These are phyloP conservation scores for Hippophae gyantsensis DNA, from an alignment of 306 rosid genomes.

Conservation along the genomic window DNA sequence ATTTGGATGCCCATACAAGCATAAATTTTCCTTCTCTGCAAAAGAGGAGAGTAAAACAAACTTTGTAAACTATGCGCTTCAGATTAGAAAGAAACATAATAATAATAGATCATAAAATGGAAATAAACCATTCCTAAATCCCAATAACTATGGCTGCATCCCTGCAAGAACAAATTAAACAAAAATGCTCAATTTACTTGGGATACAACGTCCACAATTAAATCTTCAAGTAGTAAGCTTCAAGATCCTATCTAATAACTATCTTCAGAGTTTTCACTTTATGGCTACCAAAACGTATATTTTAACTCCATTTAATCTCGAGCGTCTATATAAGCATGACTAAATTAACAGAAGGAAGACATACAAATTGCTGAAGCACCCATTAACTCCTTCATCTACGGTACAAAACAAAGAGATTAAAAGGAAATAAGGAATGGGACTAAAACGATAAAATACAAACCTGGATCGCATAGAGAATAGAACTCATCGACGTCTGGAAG, in stretches of 20 bases:
- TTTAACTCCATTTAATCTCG: not conserved
- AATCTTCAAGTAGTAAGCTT: too few species aligned
- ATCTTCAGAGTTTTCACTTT: too few species aligned
- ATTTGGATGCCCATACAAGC: slow-evolving; percentile 46
- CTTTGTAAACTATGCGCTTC: not conserved
- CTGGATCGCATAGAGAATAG: slow-evolving; percentile 54
- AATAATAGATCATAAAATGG: too few species aligned
- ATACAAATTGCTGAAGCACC: not conserved
- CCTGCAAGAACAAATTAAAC: too few species aligned
- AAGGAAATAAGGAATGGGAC: not conserved
- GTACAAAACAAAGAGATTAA: not conserved
- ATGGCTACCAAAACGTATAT: too few species aligned
- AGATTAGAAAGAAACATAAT: not conserved
- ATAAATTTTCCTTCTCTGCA: slow-evolving; percentile 47
- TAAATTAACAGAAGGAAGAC: not conserved
- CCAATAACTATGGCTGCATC: too few species aligned
- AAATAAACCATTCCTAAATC: too few species aligned
- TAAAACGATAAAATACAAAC: slow-evolving; percentile 13
- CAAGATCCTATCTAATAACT: too few species aligned
- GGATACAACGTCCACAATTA: too few species aligned
- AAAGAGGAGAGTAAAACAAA: not conserved
- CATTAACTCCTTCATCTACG: not conserved
- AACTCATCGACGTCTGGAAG: slow-evolving; percentile 41
- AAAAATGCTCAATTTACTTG: too few species aligned
- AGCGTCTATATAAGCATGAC: not conserved